Base-by-base conservation (phyloP, 1,139 yeast genomes). In the Nematodospora anomalae region DNA sequence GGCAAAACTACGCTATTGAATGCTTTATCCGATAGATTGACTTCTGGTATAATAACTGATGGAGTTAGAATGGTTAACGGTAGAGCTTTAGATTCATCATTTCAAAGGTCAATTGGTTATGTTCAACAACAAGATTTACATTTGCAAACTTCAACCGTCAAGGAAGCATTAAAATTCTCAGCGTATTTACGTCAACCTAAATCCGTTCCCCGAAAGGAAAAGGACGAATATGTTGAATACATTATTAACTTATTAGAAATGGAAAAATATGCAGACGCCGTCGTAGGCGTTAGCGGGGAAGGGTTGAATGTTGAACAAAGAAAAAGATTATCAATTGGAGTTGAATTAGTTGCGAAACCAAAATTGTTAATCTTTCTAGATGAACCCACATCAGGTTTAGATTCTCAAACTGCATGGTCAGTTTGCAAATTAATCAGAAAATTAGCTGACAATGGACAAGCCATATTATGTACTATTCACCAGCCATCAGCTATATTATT, bases 341-440 rank as follows among this genome's bases (percentile, higher is more conserved):
- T 64, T 38, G 70, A 64, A 48, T 59, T 64, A 42, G 70, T 59
- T 35, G 70, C 70, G 6, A 62, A 58, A 46, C 70, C 70, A 6
- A 55, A 58, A 40, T 53, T 64, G 35, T 58, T 64, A 38, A 49
- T 62, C 34, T 62, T 62, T 41, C 56, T 62, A 46, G 65, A 60
- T 54, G 67, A 61, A 43, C 69, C 69, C 16, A 63, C 69, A 20
- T 63, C 69, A 35, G 69, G 69, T 47, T 62, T 63, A 42, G 69
- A 63, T 43, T 63, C 68, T 14, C 71, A 64, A 50, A 64, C 71
- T 40, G 71, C 72, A 15, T 64, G 71, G 71, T 61, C 70, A 14
- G 61, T 64, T 39, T 64, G 69, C 51, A 57, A 61, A 45, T 62
- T 64, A 53, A 58, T 64, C 51, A 57, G 69, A 47, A 63, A 63